Percentiles rank a stretch among this genome's conserved stretches.
These are phyloP conservation scores for Saitozyma sp. DNA, from an alignment of 768 basidiomycete species.

Conservation along the genomic window DNA sequence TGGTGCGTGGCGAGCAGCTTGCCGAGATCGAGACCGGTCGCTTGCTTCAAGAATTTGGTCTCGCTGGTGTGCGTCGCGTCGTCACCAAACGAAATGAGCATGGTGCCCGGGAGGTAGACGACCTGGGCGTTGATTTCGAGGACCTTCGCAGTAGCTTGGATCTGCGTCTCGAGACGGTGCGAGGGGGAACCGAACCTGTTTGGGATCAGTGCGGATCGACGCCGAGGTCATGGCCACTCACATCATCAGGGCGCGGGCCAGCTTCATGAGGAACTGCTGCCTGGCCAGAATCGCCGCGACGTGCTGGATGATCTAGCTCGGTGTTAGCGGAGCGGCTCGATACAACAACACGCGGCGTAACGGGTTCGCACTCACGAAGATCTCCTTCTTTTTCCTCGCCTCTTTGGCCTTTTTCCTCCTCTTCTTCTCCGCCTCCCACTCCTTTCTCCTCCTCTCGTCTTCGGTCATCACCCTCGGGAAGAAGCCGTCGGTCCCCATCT, in stretches of 20 bases:
- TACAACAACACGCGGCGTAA: background rate
- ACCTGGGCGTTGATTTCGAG: conserved; percentile 90
- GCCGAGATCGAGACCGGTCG: conserved; percentile 69
- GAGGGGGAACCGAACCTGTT: conserved; percentile 77
- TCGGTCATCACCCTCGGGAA: conserved; percentile 44
- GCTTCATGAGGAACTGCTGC: conserved; percentile 80
- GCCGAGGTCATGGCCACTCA: conserved; percentile 17
- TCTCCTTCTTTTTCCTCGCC: conserved; percentile 69
- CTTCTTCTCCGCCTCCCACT: conserved; percentile 56
- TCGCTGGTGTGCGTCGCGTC: conserved; percentile 73
- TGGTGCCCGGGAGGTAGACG: conserved; percentile 66
- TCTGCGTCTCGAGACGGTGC: conserved; percentile 89
- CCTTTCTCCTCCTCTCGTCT: conserved; percentile 49
- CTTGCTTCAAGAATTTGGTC: conserved; percentile 74
- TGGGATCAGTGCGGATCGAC: background rate
- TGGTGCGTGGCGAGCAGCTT: conserved; percentile 71
- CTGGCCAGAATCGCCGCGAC: conserved; percentile 77
- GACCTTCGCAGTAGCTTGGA: conserved; percentile 81
- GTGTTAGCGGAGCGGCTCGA: background rate
- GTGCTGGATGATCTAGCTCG: conserved; percentile 70
- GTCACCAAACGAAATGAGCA: conserved; percentile 82
- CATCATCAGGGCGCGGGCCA: conserved; percentile 84
- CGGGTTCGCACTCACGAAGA: conserved; percentile 61
- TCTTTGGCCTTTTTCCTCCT: conserved; percentile 56
- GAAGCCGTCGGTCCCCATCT: conserved; percentile 48